Base-by-base conservation (phyloP, 768 basidiomycete genomes). In the Steccherinum ochraceum region DNA sequence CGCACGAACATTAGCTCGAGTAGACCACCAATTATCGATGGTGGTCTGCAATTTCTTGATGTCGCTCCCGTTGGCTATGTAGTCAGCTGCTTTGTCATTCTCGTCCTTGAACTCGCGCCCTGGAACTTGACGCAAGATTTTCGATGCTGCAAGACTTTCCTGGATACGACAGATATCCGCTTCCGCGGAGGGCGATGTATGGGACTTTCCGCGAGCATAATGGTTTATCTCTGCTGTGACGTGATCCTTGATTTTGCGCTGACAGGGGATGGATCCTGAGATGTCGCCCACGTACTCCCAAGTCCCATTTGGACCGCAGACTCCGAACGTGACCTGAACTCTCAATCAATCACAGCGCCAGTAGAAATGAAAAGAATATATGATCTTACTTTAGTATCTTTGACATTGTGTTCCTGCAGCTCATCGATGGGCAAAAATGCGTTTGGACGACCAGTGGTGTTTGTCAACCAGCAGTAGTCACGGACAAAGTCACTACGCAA, bases 391-490 rank as follows among this genome's bases (percentile, higher is more conserved):
- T 71, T 70, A 0, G 70, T 64, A 35, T 67, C 69, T 58, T 64
- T 67, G 35, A 72, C 64, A 44, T 68, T 69, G 12, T 66, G 56
- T 47, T 72, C 68, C 48, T 69, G 65, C 0, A 61, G 61, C 24
- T 58, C 54, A 48, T 72, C 68, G 0, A 68, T 49, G 1, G 67
- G 58, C 12, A 57, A 51, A 48, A 61, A 67, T 16, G 19, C 23
- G 20, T 52, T 12, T 12, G 42, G 58, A 7, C 52, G 55, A 1
- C 68, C 68, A 2, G 58, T 57, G 5, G 53, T 49, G 45, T 70
- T 71, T 0, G 67, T 45, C 0, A 72, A 46, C 68, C 69, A 70
- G 49, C 65, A 63, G 26, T 67, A 53, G 21, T 61, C 19, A 3
- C 53, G 50, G 2, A 70, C 58, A 52, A 64, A 66, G 20, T 65